Percentiles rank a stretch among this genome's conserved stretches.
Evolutionary conservation across 768 basidiomycete genomes (phyloP).

Genomic region (Chiua virens): DNA sequence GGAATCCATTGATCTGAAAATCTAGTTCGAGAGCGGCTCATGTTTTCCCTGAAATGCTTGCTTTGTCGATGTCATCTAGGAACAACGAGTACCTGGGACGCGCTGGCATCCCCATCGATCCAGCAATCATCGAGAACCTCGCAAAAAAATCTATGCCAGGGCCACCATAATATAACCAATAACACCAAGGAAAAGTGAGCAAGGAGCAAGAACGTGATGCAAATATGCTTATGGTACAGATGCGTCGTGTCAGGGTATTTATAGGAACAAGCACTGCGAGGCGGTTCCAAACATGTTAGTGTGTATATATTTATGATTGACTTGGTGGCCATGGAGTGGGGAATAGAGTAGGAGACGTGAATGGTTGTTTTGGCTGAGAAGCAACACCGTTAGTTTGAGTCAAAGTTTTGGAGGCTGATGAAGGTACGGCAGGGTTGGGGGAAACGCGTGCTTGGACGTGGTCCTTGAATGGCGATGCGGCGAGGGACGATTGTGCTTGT

Average conservation of each 20-base stretch:
- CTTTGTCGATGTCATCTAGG: slow-evolving; percentile 30
- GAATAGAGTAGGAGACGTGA: slow-evolving; percentile 23
- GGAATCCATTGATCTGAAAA: slow-evolving; percentile 9
- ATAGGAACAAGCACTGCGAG: too few species aligned
- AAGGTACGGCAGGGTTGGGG: slow-evolving; percentile 21
- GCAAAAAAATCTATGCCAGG: slow-evolving; percentile 16
- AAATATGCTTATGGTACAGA: slow-evolving; percentile 31
- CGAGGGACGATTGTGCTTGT: slow-evolving; percentile 13
- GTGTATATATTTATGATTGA: slow-evolving; percentile 12
- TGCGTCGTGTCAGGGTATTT: slow-evolving; percentile 10
- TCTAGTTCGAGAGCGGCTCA: not conserved
- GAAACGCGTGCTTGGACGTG: slow-evolving; percentile 12
- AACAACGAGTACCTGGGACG: slow-evolving; percentile 50
- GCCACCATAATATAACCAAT: slow-evolving; percentile 9
- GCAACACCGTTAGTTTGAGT: slow-evolving; percentile 16
- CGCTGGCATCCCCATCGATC: slow-evolving; percentile 43
- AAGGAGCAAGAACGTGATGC: slow-evolving; percentile 12
- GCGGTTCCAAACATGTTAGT: not conserved
- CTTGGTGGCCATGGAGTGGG: slow-evolving; percentile 21
- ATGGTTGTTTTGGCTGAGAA: slow-evolving; percentile 17
- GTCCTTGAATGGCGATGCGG: slow-evolving; percentile 29
- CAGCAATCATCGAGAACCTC: slow-evolving; percentile 40
- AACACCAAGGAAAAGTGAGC: slow-evolving; percentile 1
- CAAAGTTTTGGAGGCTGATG: slow-evolving; percentile 5
- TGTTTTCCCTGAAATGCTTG: not conserved